A percentile compares a stretch with the other conserved stretches of the same genome.
These are phyloP conservation scores for Termitomyces sp. DNA, from an alignment of 768 basidiomycete species.

Conservation along the genomic window DNA sequence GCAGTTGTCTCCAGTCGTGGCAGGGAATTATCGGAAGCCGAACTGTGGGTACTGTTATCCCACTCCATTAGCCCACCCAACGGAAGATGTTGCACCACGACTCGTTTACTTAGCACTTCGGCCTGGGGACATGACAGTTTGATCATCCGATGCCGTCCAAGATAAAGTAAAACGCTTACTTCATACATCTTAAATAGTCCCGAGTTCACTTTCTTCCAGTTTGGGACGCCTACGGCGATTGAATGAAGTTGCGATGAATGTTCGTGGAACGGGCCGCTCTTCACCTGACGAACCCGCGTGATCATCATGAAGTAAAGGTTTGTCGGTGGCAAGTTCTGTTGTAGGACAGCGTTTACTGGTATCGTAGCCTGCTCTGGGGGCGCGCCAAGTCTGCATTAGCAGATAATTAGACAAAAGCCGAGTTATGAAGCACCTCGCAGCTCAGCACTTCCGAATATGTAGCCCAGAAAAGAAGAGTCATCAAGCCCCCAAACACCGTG, in stretches of 20 bases:
- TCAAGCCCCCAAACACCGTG: slow-evolving; percentile 99
- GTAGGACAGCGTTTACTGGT: slow-evolving; percentile 61
- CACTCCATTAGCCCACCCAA: slow-evolving; percentile 80
- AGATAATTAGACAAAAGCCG: background rate
- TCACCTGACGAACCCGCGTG: slow-evolving; percentile 73
- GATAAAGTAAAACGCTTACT: slow-evolving; percentile 34
- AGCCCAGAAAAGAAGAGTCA: slow-evolving; percentile 85
- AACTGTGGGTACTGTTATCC: slow-evolving; percentile 24
- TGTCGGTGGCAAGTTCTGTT: slow-evolving; percentile 50
- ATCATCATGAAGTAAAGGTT: slow-evolving; percentile 82
- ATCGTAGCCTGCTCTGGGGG: slow-evolving; percentile 54
- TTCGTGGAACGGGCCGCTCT: slow-evolving; percentile 85
- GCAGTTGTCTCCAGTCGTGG: background rate
- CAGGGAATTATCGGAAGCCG: slow-evolving; percentile 6
- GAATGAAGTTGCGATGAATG: slow-evolving; percentile 88
- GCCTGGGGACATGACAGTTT: slow-evolving; percentile 37
- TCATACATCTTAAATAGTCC: slow-evolving; percentile 97
- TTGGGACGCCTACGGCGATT: slow-evolving; percentile 84
- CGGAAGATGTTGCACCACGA: slow-evolving; percentile 94
- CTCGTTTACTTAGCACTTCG: slow-evolving; percentile 89
- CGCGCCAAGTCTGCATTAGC: slow-evolving; percentile 10
- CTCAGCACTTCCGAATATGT: slow-evolving; percentile 89
- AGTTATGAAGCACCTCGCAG: slow-evolving; percentile 51
- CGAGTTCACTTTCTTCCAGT: slow-evolving; percentile 85
- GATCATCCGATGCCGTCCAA: background rate